Conservation (phyloP, 495 filamentous ascomycete species). For the Lasiosphaeria miniovina region DNA sequence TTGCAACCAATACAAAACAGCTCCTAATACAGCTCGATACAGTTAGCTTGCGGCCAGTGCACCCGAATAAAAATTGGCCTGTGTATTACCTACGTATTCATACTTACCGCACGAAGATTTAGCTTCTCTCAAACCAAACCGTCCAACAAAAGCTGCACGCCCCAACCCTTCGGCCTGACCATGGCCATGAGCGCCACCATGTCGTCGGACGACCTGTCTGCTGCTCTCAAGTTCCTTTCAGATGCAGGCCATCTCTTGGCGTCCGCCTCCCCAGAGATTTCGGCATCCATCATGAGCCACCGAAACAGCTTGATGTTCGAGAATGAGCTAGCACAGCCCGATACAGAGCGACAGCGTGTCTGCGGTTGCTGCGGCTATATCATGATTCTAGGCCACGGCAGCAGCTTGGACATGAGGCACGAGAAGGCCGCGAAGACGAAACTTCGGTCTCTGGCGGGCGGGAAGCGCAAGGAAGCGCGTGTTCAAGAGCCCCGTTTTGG, state of each 20-base stretch:
- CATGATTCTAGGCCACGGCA: constrained; percentile 44
- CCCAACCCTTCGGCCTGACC: neutral
- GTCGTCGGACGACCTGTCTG: constrained; percentile 27
- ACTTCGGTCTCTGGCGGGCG: neutral
- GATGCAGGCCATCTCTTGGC: constrained; percentile 51
- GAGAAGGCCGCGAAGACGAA: constrained; percentile 22
- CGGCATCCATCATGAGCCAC: constrained; percentile 48
- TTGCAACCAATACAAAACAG: no score
- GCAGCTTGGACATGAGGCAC: constrained; percentile 34
- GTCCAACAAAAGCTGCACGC: neutral
- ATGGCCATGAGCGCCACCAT: constrained; percentile 15
- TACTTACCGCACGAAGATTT: neutral
- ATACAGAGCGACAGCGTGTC: constrained; percentile 43
- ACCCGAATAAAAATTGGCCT: no score
- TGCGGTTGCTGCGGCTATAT: constrained; percentile 54
- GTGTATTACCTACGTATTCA: no score
- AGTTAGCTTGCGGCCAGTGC: no score
- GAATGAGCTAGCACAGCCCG: constrained; percentile 39
- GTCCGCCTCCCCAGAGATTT: constrained; percentile 43
- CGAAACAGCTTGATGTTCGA: constrained; percentile 42
- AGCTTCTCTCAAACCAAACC: neutral
- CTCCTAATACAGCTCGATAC: no score
- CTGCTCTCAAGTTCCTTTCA: constrained; percentile 41
- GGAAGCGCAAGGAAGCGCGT: constrained; percentile 13
- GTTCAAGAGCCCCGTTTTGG: neutral